phyloP scores from a whole-genome alignment of 352 stramenopile species.

The Pythium aristosporum region DNA sequence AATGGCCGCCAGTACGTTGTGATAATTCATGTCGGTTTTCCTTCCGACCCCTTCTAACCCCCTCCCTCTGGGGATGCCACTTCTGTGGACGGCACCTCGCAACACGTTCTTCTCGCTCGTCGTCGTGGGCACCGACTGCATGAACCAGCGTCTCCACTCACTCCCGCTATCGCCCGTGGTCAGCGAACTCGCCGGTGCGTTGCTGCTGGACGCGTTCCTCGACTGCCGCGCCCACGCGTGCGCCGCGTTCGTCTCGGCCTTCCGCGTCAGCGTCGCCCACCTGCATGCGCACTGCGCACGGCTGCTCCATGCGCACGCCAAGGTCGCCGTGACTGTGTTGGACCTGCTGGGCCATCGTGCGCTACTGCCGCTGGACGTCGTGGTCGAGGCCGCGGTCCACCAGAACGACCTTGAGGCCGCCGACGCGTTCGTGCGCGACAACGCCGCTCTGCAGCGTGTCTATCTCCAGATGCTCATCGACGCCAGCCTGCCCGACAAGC shows the following conservation, averaged over 20 bases:
- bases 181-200: constrained; percentile 39
- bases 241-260: constrained; percentile 39
- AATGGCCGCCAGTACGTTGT: constrained; percentile 21
- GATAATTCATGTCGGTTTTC: neutral
- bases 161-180: constrained; percentile 29
- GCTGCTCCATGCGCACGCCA: constrained; percentile 32
- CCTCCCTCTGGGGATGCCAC: too few species aligned
- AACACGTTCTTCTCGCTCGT: constrained; percentile 22
- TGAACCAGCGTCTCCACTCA: constrained; percentile 16
- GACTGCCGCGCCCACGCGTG: constrained; percentile 25
- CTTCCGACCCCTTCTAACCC: neutral
- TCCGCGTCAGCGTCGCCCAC: constrained; percentile 30
- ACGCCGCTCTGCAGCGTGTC: constrained; percentile 34
- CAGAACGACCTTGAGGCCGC: constrained; percentile 57
- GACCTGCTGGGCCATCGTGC: constrained; percentile 41
- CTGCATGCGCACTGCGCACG: constrained; percentile 34
- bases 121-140: constrained; percentile 22
- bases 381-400: constrained; percentile 43
- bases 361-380: constrained; percentile 36
- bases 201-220: constrained; percentile 38
- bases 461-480: constrained; percentile 60
- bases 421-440: constrained; percentile 51
- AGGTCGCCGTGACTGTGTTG: constrained; percentile 46
- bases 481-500: constrained; percentile 47
- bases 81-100: constrained; percentile 8